Conservation (phyloP, 345 rosid genomes). For the Eucalyptus fibrosa region DNA sequence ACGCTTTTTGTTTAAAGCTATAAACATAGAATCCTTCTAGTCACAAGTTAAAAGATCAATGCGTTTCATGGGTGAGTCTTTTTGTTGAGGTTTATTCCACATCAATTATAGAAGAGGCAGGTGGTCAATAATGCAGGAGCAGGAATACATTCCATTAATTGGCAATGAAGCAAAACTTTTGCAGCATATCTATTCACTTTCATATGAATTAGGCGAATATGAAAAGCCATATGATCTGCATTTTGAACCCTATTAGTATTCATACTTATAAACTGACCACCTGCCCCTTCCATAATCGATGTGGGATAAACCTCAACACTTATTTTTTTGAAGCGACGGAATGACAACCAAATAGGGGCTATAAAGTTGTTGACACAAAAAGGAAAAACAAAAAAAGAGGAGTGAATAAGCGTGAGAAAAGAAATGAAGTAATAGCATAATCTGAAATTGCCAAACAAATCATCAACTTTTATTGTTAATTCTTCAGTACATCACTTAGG, state of each 20-base stretch:
- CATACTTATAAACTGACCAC: no score
- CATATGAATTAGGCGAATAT: background rate
- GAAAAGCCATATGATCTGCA: background rate
- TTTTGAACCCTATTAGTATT: background rate
- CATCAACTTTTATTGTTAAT: background rate
- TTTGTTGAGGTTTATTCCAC: background rate
- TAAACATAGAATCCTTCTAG: background rate
- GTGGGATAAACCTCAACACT: no score
- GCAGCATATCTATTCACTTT: background rate
- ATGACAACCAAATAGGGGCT: background rate
- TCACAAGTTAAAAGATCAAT: background rate
- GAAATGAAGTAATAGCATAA: background rate
- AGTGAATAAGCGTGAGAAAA: background rate
- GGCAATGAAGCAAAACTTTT: background rate
- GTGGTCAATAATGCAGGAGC: no score
- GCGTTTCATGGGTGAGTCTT: background rate
- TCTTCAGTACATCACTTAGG: background rate
- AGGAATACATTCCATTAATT: no score
- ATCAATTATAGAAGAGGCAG: no score
- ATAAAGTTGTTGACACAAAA: background rate
- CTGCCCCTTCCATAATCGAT: fast-evolving
- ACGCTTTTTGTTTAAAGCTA: background rate
- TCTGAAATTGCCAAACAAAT: background rate
- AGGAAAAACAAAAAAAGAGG: background rate
- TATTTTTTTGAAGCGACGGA: background rate